phyloP scores from a whole-genome alignment of 352 stramenopile species.

The Pythium dissotocum region DNA sequence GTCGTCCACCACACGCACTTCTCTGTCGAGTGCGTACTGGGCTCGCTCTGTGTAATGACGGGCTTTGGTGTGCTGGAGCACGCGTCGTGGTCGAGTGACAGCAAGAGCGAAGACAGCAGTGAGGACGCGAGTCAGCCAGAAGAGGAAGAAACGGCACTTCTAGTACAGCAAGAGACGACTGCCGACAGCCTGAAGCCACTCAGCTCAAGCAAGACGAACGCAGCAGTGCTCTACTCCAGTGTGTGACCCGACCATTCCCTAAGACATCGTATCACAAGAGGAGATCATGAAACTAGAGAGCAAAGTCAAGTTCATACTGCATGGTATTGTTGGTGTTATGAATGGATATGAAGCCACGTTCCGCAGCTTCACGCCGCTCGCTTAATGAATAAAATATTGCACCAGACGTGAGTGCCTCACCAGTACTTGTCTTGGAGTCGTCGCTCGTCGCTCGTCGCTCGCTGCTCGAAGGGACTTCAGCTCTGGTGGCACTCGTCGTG shows the following conservation, averaged over 20 bases:
- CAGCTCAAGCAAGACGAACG: background rate
- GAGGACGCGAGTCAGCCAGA: background rate
- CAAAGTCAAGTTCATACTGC: no score
- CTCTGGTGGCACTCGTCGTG: no score
- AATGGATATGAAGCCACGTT: no score
- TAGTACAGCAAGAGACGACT: background rate
- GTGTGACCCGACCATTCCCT: background rate
- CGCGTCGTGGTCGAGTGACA: background rate
- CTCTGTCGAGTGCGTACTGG: slow-evolving; percentile 40
- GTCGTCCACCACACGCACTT: slow-evolving; percentile 45
- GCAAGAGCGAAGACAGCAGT: background rate
- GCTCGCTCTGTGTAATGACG: slow-evolving; percentile 44
- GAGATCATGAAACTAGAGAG: no score
- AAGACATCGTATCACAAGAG: no score
- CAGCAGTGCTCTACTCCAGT: background rate
- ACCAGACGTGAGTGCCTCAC: no score
- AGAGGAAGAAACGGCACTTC: background rate
- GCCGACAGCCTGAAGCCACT: background rate
- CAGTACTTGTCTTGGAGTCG: no score
- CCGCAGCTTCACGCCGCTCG: no score
- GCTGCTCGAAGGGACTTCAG: no score
- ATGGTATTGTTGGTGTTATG: no score
- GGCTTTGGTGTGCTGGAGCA: slow-evolving; percentile 33
- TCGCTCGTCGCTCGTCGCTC: no score
- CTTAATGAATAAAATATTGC: no score